Evolutionary conservation across 129 eudicot species (phyloP), one percentile per base, ranked within the genome.

Genomic region (Saussurea involucrata): DNA sequence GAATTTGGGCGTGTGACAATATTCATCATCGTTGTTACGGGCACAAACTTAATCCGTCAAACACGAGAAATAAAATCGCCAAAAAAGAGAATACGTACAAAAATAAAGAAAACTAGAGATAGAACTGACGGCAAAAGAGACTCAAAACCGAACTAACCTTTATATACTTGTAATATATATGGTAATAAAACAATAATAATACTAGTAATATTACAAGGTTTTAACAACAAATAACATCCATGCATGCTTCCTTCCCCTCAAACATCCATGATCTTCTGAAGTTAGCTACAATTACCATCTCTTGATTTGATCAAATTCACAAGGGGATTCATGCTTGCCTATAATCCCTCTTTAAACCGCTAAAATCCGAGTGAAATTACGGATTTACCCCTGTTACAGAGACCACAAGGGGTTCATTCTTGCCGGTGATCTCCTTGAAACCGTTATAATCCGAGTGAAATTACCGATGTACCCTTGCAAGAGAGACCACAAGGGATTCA

Each of bases 151-250:
- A 80, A 55, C 78, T 21, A 66, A 73, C 73, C 71, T 67, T 80
- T 80, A 74, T 74, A 80, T 80, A 80, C 84, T 22, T 80, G 20
- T 65, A 74, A 70, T 68, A 80, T 72, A 71, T 79, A 53, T n/a
- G 5, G 4, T 49, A 49, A 49, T 17, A 49, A 4, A 73, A 37
- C 24, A 36, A 34, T 24, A 72, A 29, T 31, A 80, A 63, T 71
- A 8, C 5, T 78, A 40, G 72, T 53, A 24, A 73, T 24, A 67
- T 73, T 67, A 80, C 79, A 80, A 67, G 61, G 61, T 63, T 80
- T 66, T 46, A 18, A 55, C 60, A 73, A 8, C 74, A 80, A 37
- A 37, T 20, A 57, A 74, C 75, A 80, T 73, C 74, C 61, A 80
- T 74, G 63, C 46, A 73, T 80, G 79, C 75, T 73, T 73, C 25